Base-by-base conservation (phyloP, 768 basidiomycete genomes). In the Amanita pallidorosea region DNA sequence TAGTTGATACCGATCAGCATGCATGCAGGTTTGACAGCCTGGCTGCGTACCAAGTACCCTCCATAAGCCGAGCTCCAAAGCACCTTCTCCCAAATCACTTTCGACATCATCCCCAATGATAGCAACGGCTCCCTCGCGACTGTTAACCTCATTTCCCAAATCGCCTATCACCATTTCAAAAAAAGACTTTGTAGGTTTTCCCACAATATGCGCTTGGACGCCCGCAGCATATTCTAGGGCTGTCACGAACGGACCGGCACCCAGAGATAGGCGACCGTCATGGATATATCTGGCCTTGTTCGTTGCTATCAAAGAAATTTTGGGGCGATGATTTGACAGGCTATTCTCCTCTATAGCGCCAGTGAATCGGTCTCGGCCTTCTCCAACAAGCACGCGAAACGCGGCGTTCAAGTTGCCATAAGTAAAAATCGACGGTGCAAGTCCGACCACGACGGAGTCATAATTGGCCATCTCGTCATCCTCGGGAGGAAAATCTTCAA, bases 21-120 rank as follows among this genome's bases (percentile, higher is more conserved):
- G 27, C 22, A 42, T 17, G 27, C 37, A 36, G 27, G 49, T 17
- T 31, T 41, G 44, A 54, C 23, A 13, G 51, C 7, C 12, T 1
- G 11, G 5, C 13, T 33, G 31, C 76, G 44, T 56, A 83, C 83
- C 83, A 18, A 88, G 66, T 7, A 83, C 72, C 31, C 85, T 63
- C 73, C 74, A 77, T 37, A 88, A 61, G 2, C 79, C 76, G 0
- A 85, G 67, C 47, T 80, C 78, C 2, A 71, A 49, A 4, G 81
- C 80, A 1, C 81, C 84, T 3, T 68, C 75, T 1, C 83, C 81
- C 15, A 85, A 70, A 63, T 87, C 85, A 29, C 76, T 74, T 38
- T 71, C 69, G 1, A 78, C 65, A 56, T 88, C 85, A 61, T 87
- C 85, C 6, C 85, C 85, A 27, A 85, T 71, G 45, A 86, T 69